Conservation (phyloP, 345 rosid genomes). For the Corchorus capsularis region DNA sequence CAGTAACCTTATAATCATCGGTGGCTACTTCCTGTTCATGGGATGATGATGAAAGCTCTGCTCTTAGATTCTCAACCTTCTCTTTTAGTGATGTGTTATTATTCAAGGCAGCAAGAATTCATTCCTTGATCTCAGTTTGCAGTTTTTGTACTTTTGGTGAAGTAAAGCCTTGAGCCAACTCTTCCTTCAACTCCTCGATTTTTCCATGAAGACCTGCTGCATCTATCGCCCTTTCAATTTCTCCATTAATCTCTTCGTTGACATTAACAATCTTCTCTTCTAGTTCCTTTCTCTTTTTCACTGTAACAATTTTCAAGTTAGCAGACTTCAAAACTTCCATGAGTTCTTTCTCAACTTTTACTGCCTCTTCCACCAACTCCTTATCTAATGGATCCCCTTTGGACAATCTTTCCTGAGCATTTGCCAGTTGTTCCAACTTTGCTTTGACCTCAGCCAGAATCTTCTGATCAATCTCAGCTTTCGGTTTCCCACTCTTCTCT, state of each 20-base stretch:
- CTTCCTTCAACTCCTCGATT: constrained; percentile 39
- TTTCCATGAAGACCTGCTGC: constrained; percentile 30
- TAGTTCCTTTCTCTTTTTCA: too few species aligned
- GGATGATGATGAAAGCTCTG: constrained; percentile 24
- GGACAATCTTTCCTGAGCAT: constrained; percentile 31
- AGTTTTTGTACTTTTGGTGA: constrained; percentile 26
- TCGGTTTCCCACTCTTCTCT: constrained; percentile 36
- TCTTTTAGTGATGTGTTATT: constrained; percentile 27
- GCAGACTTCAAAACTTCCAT: constrained; percentile 33
- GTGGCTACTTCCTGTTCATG: constrained; percentile 14
- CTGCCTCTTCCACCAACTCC: constrained; percentile 31
- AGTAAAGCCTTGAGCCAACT: constrained; percentile 28
- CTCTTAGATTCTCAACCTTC: constrained; percentile 36
- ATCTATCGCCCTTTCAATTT: constrained; percentile 34
- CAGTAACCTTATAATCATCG: too few species aligned
- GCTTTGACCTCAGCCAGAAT: constrained; percentile 37
- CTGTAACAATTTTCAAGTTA: constrained; percentile 39
- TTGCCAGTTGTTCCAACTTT: constrained; percentile 33
- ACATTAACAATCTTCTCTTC: constrained; percentile 27
- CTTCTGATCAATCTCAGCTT: constrained; percentile 34
- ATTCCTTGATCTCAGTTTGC: constrained; percentile 37
- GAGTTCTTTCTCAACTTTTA: constrained; percentile 31
- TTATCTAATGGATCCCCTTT: constrained; percentile 32
- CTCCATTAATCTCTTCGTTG: constrained; percentile 36
- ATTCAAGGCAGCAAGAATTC: constrained; percentile 35